Percentiles rank a stretch among this genome's conserved stretches.
Evolutionary conservation across 2,329 filamentous ascomycete species (phyloP).

Genomic region (Diaporthe caulivora): DNA sequence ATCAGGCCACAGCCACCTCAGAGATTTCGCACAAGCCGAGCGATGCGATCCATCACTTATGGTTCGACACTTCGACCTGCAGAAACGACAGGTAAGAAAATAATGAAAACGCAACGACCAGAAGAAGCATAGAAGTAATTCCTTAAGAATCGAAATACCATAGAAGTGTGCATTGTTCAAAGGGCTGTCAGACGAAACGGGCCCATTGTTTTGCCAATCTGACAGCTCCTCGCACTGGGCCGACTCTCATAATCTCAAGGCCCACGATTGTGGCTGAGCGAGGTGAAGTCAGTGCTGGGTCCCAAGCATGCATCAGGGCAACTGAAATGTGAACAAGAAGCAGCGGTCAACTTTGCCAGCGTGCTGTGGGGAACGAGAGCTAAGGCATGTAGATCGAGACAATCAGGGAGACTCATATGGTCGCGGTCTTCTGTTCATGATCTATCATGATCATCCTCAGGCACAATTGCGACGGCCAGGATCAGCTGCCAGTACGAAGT

Average conservation of each 20-base stretch:
- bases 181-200: neutral
- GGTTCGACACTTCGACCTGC: neutral
- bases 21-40: neutral
- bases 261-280: conserved; percentile 22
- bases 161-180: neutral
- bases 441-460: no score
- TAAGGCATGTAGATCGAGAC: neutral
- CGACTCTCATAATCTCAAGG: conserved; percentile 12
- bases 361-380: neutral
- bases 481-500: no score
- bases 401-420: neutral
- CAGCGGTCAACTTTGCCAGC: neutral
- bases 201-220: neutral
- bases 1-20: conserved; percentile 13
- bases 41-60: neutral
- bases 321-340: neutral
- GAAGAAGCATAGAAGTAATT: no score
- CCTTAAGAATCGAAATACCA: neutral
- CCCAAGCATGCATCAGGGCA: neutral
- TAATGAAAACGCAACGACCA: neutral
- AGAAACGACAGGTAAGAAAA: neutral
- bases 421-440: neutral
- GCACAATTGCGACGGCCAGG: no score
- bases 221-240: neutral
- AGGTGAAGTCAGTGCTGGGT: neutral